phyloP scores from a whole-genome alignment of 1,139 yeast genomes.

The Hyphopichia wangnamkhiaoensis region DNA sequence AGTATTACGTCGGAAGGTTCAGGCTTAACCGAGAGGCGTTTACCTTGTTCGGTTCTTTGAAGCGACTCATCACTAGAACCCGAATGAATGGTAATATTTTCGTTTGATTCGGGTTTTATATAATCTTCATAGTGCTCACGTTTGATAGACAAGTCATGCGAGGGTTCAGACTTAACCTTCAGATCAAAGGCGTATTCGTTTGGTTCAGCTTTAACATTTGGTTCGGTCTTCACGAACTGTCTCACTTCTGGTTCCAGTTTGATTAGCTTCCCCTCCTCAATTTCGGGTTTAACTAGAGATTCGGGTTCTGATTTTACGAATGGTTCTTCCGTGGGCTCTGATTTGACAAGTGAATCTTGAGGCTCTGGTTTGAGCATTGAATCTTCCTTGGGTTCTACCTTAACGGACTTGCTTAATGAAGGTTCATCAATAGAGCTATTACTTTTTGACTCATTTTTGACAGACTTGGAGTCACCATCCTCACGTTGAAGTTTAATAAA shows the following conservation, averaged over 20 bases:
- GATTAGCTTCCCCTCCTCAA: too few species aligned
- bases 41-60: neutral
- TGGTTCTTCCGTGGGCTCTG: neutral
- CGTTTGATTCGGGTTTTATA: neutral
- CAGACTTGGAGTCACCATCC: too few species aligned
- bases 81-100: neutral
- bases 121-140: neutral
- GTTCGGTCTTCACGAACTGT: too few species aligned
- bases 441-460: neutral
- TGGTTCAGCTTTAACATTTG: neutral
- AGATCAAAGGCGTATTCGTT: too few species aligned
- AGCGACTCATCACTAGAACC: neutral
- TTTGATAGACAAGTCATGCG: neutral
- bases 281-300: too few species aligned
- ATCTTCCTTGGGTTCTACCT: neutral
- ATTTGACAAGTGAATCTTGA: neutral
- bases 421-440: neutral
- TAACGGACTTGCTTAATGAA: neutral
- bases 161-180: neutral
- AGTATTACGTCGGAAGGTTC: slow-evolving; percentile 1
- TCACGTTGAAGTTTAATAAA: too few species aligned
- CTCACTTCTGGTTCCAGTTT: too few species aligned
- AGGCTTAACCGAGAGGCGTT: neutral
- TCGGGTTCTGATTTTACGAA: neutral
- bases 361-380: neutral